Evolutionary conservation across 805 yeast genomes (phyloP).

Genomic region (Candida insectalens): DNA sequence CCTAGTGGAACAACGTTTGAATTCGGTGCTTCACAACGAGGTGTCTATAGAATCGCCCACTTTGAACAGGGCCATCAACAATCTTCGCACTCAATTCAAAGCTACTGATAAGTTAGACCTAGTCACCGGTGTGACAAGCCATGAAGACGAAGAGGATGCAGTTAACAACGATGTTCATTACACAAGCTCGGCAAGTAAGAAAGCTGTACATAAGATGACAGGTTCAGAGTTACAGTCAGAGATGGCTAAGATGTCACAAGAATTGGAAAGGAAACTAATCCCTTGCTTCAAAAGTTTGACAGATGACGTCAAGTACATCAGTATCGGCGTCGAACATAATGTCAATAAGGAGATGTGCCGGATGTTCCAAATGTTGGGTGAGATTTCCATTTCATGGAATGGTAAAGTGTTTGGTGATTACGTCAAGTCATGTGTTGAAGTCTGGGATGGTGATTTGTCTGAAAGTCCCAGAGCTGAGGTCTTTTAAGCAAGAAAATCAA

Average conservation of each 20-base stretch:
- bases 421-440: slow-evolving; percentile 12
- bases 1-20: slow-evolving; percentile 14
- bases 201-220: slow-evolving; percentile 12
- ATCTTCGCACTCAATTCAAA: slow-evolving; percentile 11
- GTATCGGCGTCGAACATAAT: slow-evolving; percentile 32
- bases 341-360: slow-evolving; percentile 17
- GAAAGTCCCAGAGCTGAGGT: not conserved
- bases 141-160: slow-evolving; percentile 1
- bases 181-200: slow-evolving; percentile 5
- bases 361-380: slow-evolving; percentile 7
- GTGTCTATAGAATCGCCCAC: slow-evolving; percentile 24
- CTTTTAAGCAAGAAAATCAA: not conserved
- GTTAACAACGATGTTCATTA: slow-evolving; percentile 4
- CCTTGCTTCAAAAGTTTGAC: slow-evolving; percentile 36
- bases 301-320: slow-evolving; percentile 33
- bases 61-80: slow-evolving; percentile 20
- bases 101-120: slow-evolving; percentile 5
- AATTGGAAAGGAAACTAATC: slow-evolving; percentile 31
- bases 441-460: slow-evolving; percentile 12
- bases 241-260: slow-evolving; percentile 12
- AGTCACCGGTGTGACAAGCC: not conserved
- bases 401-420: slow-evolving; percentile 17
- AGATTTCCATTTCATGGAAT: slow-evolving; percentile 17
- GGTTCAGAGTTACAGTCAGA: slow-evolving; percentile 13
- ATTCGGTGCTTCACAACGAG: slow-evolving; percentile 14